Percentiles rank a stretch among this genome's conserved stretches.
These are phyloP conservation scores for Fusarium sp. DNA, from an alignment of 2,329 filamentous ascomycete species.

Conservation along the genomic window DNA sequence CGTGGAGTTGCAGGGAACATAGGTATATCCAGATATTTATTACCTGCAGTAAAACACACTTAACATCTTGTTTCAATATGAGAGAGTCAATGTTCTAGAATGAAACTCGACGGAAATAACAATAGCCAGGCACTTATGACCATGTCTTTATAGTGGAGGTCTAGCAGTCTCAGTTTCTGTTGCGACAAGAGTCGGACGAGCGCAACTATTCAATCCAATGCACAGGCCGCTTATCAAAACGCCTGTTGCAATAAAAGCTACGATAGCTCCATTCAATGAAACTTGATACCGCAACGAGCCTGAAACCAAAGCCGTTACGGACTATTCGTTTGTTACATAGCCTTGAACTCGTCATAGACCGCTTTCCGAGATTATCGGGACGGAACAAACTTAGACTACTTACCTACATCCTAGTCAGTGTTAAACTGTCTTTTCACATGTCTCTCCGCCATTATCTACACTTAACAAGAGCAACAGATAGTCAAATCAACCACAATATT, in stretches of 20 bases:
- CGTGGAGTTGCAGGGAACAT: slow-evolving; percentile 4
- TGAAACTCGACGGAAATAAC: not conserved
- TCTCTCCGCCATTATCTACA: not conserved
- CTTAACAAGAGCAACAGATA: not conserved
- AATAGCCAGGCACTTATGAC: not conserved
- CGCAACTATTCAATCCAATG: not conserved
- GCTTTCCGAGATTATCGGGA: slow-evolving; percentile 24
- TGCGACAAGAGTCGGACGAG: not conserved
- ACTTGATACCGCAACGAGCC: not conserved
- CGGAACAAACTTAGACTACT: slow-evolving; percentile 4
- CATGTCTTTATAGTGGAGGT: not conserved
- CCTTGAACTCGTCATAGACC: slow-evolving; percentile 37
- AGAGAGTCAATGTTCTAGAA: not conserved
- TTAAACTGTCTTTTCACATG: slow-evolving; percentile 10
- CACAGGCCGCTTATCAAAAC: not conserved
- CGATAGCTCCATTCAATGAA: slow-evolving; percentile 2
- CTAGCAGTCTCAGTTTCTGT: not conserved
- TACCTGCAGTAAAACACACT: not conserved
- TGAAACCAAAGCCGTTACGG: slow-evolving; percentile 20
- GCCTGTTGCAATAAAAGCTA: not conserved
- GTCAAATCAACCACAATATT: not conserved
- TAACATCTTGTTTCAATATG: not conserved
- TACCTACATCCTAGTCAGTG: not conserved
- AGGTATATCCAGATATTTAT: not conserved
- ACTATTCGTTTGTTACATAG: slow-evolving; percentile 5